Percentiles rank a stretch among this genome's conserved stretches.
Conservation (phyloP, 176 grass and related monocot genomes). For the Pharus latifolius region DNA sequence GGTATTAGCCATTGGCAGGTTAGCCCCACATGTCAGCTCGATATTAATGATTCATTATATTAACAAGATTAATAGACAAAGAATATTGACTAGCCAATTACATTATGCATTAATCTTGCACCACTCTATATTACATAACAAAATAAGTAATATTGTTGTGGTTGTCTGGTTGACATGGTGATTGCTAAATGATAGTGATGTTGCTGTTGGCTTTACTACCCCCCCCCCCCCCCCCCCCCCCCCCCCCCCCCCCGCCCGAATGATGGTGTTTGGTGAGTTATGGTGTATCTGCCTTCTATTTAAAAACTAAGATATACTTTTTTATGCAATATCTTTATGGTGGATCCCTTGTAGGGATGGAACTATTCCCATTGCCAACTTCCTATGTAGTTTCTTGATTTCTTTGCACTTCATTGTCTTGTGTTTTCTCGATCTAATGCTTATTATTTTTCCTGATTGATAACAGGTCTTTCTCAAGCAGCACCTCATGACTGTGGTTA, state of each 20-base stretch:
- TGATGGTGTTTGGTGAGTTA: too few relatives aligned
- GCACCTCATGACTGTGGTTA: conserved; percentile 62
- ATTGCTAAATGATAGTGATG: not conserved
- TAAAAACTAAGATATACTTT: not conserved
- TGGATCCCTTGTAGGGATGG: not conserved
- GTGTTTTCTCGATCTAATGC: not conserved
- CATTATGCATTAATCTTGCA: not conserved
- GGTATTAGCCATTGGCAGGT: too few relatives aligned
- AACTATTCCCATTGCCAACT: not conserved
- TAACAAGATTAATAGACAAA: too few relatives aligned
- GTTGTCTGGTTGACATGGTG: too few relatives aligned
- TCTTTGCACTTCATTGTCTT: too few relatives aligned
- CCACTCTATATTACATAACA: not conserved
- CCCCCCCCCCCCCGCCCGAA: too few relatives aligned
- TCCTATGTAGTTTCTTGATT: too few relatives aligned
- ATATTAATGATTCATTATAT: too few relatives aligned
- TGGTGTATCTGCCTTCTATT: not conserved
- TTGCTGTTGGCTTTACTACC: not conserved
- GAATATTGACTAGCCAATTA: not conserved
- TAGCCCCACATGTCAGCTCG: too few relatives aligned
- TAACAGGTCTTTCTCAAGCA: conserved; percentile 94
- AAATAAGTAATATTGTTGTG: conserved; percentile 13
- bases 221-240: too few relatives aligned
- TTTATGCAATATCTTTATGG: not conserved
- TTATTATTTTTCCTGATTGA: not conserved